Conservation (phyloP, 176 grass and related monocot species). For the Miscanthus lutarioriparius region DNA sequence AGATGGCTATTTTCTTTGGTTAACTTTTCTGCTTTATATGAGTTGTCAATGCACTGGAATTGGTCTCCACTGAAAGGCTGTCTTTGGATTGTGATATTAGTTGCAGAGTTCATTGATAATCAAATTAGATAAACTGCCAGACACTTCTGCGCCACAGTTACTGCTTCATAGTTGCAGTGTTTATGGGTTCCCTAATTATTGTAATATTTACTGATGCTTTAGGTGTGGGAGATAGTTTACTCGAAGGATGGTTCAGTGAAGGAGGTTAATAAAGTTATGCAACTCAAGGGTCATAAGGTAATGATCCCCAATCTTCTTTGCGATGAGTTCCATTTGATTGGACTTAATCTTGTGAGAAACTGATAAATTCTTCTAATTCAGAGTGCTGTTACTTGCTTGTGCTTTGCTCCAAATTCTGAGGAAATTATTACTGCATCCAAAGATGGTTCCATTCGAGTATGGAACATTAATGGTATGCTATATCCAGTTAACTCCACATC, state of each 20-base stretch:
- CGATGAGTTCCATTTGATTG: background rate
- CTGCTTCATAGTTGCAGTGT: background rate
- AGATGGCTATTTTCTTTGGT: background rate
- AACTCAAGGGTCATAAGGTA: conserved; percentile 98
- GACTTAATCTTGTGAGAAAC: background rate
- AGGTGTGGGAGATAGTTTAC: conserved; percentile 98
- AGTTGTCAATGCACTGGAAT: background rate
- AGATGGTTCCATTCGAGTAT: conserved; percentile 85
- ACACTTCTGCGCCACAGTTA: background rate
- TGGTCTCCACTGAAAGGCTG: background rate
- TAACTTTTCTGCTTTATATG: background rate
- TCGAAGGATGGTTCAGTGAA: conserved; percentile 91
- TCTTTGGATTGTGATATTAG: conserved; percentile 8
- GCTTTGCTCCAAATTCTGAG: conserved; percentile 80
- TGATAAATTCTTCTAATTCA: conserved; percentile 37
- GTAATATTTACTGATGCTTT: conserved; percentile 35
- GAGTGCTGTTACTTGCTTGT: conserved; percentile 88
- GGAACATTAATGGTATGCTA: conserved; percentile 94
- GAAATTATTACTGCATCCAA: conserved; percentile 90
- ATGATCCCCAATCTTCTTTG: background rate
- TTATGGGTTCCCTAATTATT: conserved; percentile 8
- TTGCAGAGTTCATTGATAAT: background rate
- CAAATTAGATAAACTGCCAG: background rate
- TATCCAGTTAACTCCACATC: background rate
- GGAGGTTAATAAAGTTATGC: conserved; percentile 88